Percentiles rank a stretch among this genome's conserved stretches.
These are phyloP conservation scores for Coemansia sp. DNA, from an alignment of 371 early-diverging fungal genomes.

Conservation along the genomic window DNA sequence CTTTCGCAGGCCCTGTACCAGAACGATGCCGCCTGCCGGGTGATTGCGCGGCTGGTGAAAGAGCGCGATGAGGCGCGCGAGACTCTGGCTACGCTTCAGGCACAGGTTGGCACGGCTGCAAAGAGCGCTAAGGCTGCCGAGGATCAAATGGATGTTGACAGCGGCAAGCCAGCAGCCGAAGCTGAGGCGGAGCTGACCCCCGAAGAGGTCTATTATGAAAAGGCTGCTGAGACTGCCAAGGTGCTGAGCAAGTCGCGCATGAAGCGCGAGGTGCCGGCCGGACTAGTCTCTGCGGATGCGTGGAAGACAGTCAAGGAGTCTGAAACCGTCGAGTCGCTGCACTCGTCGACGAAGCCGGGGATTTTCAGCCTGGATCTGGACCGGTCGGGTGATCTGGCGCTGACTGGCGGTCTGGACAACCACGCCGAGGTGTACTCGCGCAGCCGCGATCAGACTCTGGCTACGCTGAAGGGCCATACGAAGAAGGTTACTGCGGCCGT, in stretches of 20 bases:
- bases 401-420: slow-evolving; percentile 84
- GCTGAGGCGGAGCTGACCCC: neutral
- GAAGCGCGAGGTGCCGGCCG: slow-evolving; percentile 84
- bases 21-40: slow-evolving; percentile 92
- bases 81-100: slow-evolving; percentile 72
- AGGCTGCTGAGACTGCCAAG: slow-evolving; percentile 34
- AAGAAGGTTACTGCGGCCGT: slow-evolving; percentile 76
- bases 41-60: slow-evolving; percentile 86
- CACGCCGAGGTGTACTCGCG: slow-evolving; percentile 70
- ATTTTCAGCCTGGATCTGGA: slow-evolving; percentile 73
- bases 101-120: slow-evolving; percentile 57
- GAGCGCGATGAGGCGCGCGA: slow-evolving; percentile 91
- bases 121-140: neutral
- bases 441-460: slow-evolving; percentile 64
- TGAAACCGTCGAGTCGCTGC: slow-evolving; percentile 64
- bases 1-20: slow-evolving; percentile 91
- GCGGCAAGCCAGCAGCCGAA: neutral
- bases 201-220: slow-evolving; percentile 28
- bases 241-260: slow-evolving; percentile 70
- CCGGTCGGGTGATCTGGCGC: slow-evolving; percentile 59
- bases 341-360: slow-evolving; percentile 76
- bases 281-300: slow-evolving; percentile 66
- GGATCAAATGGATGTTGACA: slow-evolving; percentile 28
- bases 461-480: slow-evolving; percentile 76
- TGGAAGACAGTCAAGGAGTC: slow-evolving; percentile 62